These are phyloP conservation scores for Pterulicium gracile DNA, from an alignment of 1,284 basidiomycete genomes.

Conservation along the genomic window DNA sequence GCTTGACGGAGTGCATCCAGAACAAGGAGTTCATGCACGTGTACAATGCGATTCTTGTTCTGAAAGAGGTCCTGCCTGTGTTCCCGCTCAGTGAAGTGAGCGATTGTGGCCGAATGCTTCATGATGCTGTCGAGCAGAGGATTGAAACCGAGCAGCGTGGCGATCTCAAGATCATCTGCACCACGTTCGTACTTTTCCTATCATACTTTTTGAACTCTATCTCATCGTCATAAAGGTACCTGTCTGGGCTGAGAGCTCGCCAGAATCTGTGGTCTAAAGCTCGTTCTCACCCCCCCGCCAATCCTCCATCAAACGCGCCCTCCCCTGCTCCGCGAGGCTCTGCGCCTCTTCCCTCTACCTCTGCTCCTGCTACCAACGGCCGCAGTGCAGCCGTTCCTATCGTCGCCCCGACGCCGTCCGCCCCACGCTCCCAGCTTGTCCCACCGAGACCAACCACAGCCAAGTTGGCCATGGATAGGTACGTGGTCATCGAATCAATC, in stretches of 20 bases:
- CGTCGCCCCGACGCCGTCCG: conserved; percentile 35
- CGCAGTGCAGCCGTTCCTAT: conserved; percentile 22
- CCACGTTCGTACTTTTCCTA: conserved; percentile 41
- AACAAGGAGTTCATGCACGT: conserved; percentile 90
- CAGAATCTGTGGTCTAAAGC: conserved; percentile 43
- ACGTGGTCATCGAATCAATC: conserved; percentile 9
- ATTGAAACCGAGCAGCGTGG: conserved; percentile 66
- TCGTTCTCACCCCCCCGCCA: conserved; percentile 12
- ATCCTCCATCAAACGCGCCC: not conserved
- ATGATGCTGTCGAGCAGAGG: conserved; percentile 56
- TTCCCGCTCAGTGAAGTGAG: conserved; percentile 67
- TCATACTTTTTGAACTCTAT: not conserved
- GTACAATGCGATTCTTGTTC: conserved; percentile 83
- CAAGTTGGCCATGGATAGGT: conserved; percentile 61
- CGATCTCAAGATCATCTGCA: conserved; percentile 74
- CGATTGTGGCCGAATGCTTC: conserved; percentile 44
- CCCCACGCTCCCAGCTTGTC: conserved; percentile 42
- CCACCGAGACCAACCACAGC: conserved; percentile 23
- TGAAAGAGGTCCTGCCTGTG: conserved; percentile 81
- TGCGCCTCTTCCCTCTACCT: conserved; percentile 25
- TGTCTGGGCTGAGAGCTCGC: conserved; percentile 59
- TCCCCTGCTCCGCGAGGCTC: conserved; percentile 7
- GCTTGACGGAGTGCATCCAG: conserved; percentile 52
- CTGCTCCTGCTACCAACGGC: conserved; percentile 18
- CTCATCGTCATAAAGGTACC: conserved; percentile 38